Evolutionary conservation across 176 grass and related monocot genomes (phyloP), one percentile per base, ranked within the genome.

Genomic region (Raddia guianensis): DNA sequence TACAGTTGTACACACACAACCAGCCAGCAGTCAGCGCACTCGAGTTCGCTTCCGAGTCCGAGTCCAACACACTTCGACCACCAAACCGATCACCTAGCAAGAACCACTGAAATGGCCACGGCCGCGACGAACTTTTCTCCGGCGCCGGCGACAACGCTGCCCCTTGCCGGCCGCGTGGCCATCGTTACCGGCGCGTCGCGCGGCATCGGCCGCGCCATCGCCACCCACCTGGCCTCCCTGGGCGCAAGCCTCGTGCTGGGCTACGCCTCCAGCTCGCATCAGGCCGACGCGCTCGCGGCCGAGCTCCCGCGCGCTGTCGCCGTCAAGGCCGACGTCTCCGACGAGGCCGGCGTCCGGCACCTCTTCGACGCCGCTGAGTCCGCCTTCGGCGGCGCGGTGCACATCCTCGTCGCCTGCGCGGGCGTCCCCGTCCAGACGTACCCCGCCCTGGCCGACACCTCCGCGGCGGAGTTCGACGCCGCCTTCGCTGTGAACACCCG

Each of bases 131-230:
- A 10, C 20, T 27, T 44, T 12, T 70, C 67, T 49, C 5, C 67
- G 44, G 10, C 59, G 8, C 32, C 3, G 9, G 48, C 65, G 18
- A 58, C 42, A 42, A 37, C 76, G 1, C 76, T 82, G 12, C 87
- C 87, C 16, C 91, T 90, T n/a, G 75, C 60, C 2, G 92, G 86
- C 37, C 86, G 92, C 45, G 74, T 85, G 3, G 89, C 89, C 7
- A 80, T 94, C 43, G 75, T 91, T 48, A 94, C 89, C 6, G 88
- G 91, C 42, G 88, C 78, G 5, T 90, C 91, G 12, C 88, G 85
- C 0, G 91, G 91, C 61, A 90, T 93, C 74, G 91, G 88, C 48
- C 81, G 88, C 21, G 82, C 79, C 62, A 85, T 94, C 11, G 75
- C 75, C 6, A 61, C 68, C 56, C 83, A 91, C 70, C 82, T 94